Evolutionary conservation across 192 early-diverging fungal genomes (phyloP).

Genomic region (Glomus cerebriforme): DNA sequence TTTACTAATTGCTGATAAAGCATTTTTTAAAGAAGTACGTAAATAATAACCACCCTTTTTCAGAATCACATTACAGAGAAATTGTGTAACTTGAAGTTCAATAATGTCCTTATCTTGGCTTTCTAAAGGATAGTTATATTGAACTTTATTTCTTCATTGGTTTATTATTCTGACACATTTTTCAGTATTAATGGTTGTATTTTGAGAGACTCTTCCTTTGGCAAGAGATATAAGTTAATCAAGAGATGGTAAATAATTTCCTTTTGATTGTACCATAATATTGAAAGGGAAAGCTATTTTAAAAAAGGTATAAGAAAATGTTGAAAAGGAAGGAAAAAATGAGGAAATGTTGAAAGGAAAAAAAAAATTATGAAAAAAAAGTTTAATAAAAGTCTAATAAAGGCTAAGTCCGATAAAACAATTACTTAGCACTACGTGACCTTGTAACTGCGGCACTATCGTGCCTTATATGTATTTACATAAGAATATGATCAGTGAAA

Average conservation of each 20-base stretch:
- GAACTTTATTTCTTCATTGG: background rate
- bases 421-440: too few relatives aligned
- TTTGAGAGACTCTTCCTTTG: background rate
- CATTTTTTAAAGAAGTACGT: background rate
- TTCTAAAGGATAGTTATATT: background rate
- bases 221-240: background rate
- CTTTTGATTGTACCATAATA: background rate
- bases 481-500: too few relatives aligned
- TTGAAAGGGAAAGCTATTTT: background rate
- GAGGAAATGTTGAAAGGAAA: too few relatives aligned
- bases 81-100: conserved; percentile 5
- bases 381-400: too few relatives aligned
- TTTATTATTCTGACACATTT: background rate
- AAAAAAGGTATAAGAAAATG: too few relatives aligned
- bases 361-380: too few relatives aligned
- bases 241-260: background rate
- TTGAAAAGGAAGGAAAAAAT: too few relatives aligned
- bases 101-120: background rate
- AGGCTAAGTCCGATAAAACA: too few relatives aligned
- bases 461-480: too few relatives aligned
- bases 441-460: too few relatives aligned
- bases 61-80: background rate
- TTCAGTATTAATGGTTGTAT: background rate
- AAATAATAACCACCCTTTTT: background rate
- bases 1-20: background rate